Conservation (phyloP, 2,329 filamentous ascomycete species). For the Exophiala dermatitidis region DNA sequence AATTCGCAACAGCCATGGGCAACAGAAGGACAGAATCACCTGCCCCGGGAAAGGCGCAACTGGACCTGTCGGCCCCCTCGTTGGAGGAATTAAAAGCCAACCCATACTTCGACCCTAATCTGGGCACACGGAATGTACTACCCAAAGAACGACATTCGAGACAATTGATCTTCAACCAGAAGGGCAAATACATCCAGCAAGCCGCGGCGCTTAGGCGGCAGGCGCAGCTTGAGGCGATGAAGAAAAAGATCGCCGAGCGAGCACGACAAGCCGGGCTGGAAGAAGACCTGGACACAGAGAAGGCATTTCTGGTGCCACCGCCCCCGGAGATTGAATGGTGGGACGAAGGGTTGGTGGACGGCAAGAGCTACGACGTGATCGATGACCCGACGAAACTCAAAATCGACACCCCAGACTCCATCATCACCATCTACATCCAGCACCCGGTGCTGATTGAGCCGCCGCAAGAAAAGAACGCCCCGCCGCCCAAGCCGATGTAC, state of each 20-base stretch:
- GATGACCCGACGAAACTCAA: slow-evolving; percentile 61
- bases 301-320: slow-evolving; percentile 73
- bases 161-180: slow-evolving; percentile 82
- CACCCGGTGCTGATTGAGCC: slow-evolving; percentile 87
- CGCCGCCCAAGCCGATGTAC: slow-evolving; percentile 80
- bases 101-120: slow-evolving; percentile 71
- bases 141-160: slow-evolving; percentile 62
- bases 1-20: slow-evolving; percentile 49
- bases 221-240: slow-evolving; percentile 85
- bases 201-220: slow-evolving; percentile 82
- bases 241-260: slow-evolving; percentile 80
- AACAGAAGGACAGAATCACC: slow-evolving; percentile 47
- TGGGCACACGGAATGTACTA: slow-evolving; percentile 51
- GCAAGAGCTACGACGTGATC: slow-evolving; percentile 65
- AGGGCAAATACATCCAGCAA: slow-evolving; percentile 95
- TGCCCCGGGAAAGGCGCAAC: slow-evolving; percentile 39
- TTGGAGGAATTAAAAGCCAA: slow-evolving; percentile 59
- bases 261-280: slow-evolving; percentile 88
- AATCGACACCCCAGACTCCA: slow-evolving; percentile 68
- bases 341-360: slow-evolving; percentile 80
- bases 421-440: slow-evolving; percentile 85
- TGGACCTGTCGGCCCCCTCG: slow-evolving; percentile 53
- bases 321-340: slow-evolving; percentile 95
- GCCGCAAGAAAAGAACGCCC: slow-evolving; percentile 76
- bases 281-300: slow-evolving; percentile 81